Evolutionary conservation across 441 rosid genomes (phyloP), one percentile per base, ranked within the genome.

Genomic region (Corymbia calophylla): DNA sequence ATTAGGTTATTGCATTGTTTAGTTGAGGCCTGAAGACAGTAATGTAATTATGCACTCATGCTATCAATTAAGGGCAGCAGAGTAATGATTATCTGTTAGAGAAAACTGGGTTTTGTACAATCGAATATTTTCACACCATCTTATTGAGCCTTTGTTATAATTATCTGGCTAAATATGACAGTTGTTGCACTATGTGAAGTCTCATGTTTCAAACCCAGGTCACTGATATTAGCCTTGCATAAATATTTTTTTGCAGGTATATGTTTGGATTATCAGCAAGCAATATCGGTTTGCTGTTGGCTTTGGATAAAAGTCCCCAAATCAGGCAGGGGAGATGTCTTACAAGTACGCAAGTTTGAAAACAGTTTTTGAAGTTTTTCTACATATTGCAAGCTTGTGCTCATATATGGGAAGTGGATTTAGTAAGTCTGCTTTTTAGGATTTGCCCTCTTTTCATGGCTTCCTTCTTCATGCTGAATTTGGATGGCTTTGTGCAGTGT

Each of bases 291-390:
- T 93, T 98, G 95, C 93, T 94, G 87, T 91, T 97, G 95, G 95
- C 97, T 70, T 90, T 98, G 81, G 99, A 98, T 89, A 96, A 93
- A 94, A 93, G 94, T 80, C 96, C 98, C 53, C 93, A 92, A 53
- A 90, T 91, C 90, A 94, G 95, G 94, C 99, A 92, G 88, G 94
- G 96, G 98, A 95, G 98, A 94, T 98, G 98, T 91, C 96, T 98
- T 53, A 88, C 95, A 87, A 98, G 97, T 81, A 93, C 95, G 4
- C 97, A 95, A 94, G 93, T 95, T 89, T 95, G 94, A 95, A 93
- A 90, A 86, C 44, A 48, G 86, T 81, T 87, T 80, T 87, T 86
- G 6, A 87, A 88, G 86, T 86, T 88, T 87, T 62, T 48, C 73
- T 88, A 88, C 90, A 89, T 88, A 55, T 88, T 77, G 77, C 60